A percentile compares a stretch with the other conserved stretches of the same genome.
Evolutionary conservation across 2,329 filamentous ascomycete genomes (phyloP).

Genomic region (Canariomyces notabilis): DNA sequence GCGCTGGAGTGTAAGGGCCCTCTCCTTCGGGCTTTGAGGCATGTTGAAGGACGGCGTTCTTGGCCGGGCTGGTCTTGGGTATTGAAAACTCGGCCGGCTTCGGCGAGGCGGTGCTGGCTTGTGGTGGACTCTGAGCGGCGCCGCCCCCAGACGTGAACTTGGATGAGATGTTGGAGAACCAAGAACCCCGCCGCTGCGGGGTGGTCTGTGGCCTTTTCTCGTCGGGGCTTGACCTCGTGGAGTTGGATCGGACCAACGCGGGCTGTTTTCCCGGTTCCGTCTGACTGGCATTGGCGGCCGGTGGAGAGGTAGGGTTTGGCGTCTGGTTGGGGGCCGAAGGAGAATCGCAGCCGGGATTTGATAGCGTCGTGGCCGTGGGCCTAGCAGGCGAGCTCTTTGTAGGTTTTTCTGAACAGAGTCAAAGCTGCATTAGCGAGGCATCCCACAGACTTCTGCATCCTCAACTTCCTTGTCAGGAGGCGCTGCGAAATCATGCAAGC

Average conservation of each 20-base stretch:
- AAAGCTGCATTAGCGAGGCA: conserved; percentile 8
- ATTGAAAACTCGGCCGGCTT: conserved; percentile 41
- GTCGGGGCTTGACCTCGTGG: conserved; percentile 30
- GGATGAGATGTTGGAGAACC: conserved; percentile 89
- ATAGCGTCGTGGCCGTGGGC: conserved; percentile 27
- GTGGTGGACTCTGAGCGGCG: conserved; percentile 29
- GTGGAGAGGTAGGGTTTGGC: conserved; percentile 2
- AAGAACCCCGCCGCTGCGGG: conserved; percentile 64
- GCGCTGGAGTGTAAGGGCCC: conserved; percentile 67
- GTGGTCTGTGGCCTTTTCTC: conserved; percentile 33
- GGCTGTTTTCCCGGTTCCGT: conserved; percentile 6
- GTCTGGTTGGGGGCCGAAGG: conserved; percentile 7
- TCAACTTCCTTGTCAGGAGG: neutral
- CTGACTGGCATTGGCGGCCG: conserved; percentile 10
- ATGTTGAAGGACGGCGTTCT: conserved; percentile 57
- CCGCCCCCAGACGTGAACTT: conserved; percentile 71
- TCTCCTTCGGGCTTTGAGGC: conserved; percentile 52
- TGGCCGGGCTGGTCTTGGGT: conserved; percentile 45
- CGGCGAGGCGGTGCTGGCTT: conserved; percentile 31
- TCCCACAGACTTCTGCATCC: neutral
- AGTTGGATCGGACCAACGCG: conserved; percentile 25
- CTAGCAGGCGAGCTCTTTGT: conserved; percentile 23
- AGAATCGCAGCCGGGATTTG: conserved; percentile 22
- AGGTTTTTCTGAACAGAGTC: conserved; percentile 24
- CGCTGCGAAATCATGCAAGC: conserved; percentile 1